phyloP scores from a whole-genome alignment of 2,329 filamentous ascomycete species.

The Trichoderma brevicompactum region DNA sequence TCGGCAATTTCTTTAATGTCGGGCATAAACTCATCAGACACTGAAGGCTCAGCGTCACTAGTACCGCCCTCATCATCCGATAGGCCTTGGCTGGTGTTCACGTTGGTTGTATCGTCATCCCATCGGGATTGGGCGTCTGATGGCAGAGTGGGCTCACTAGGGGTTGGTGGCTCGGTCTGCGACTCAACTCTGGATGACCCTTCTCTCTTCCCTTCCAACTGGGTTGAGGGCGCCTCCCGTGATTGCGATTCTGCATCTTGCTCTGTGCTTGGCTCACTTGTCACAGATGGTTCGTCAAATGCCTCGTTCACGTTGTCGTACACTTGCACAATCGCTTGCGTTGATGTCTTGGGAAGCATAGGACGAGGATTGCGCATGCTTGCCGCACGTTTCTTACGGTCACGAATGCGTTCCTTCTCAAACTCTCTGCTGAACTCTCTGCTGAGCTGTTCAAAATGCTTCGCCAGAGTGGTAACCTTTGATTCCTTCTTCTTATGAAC shows the following conservation, averaged over 20 bases:
- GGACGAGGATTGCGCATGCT: constrained; percentile 75
- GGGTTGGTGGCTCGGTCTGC: constrained; percentile 31
- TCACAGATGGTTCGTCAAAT: constrained; percentile 75
- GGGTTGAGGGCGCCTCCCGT: constrained; percentile 34
- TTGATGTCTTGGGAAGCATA: constrained; percentile 82
- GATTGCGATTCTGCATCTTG: constrained; percentile 30
- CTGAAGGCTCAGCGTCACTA: constrained; percentile 74
- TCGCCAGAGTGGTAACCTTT: constrained; percentile 87
- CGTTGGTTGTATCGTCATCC: constrained; percentile 39
- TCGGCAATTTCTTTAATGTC: constrained; percentile 66
- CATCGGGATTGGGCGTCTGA: constrained; percentile 35
- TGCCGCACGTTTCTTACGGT: constrained; percentile 79
- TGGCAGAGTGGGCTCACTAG: constrained; percentile 34
- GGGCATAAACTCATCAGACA: constrained; percentile 69
- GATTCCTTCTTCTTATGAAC: constrained; percentile 75
- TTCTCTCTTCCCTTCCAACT: constrained; percentile 37
- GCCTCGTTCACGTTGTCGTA: constrained; percentile 94
- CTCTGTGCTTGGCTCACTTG: constrained; percentile 49
- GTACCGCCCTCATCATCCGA: constrained; percentile 69
- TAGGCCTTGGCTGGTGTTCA: constrained; percentile 56
- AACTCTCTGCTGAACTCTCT: constrained; percentile 97
- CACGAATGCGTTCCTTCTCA: constrained; percentile 87
- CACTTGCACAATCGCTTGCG: constrained; percentile 94
- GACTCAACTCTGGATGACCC: constrained; percentile 35
- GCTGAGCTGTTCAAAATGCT: constrained; percentile 95